Evolutionary conservation across 768 basidiomycete species (phyloP), one percentile per base, ranked within the genome.

Genomic region (Leccinum rimulosum): DNA sequence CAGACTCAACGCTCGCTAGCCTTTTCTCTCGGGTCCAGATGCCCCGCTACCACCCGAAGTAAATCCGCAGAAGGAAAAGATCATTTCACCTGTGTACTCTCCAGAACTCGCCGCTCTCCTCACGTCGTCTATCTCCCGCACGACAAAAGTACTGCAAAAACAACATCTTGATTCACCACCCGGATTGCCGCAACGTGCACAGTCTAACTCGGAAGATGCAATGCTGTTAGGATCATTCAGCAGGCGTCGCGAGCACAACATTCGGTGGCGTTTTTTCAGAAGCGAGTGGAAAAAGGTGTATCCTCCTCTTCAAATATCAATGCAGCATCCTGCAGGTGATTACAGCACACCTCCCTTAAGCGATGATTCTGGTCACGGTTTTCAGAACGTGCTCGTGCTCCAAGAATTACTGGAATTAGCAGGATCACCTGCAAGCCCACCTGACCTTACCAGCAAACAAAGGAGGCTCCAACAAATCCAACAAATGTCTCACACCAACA

Each of bases 221-320:
- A 69, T 69, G 30, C 64, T 87, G 4, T 73, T 89, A 35, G 90
- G 89, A 3, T 82, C 79, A 10, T 75, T 91, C 47, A 89, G 88
- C 76, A 88, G 83, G 67, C 83, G 91, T 36, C 82, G 90, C 48
- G 83, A 91, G 69, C 78, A 84, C 52, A 93, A 94, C 71, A 78
- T 85, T 50, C 84, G 84, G 22, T 83, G 87, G 84, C 82, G 84
- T 22, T 89, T 79, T 66, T 91, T 85, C 71, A 73, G 69, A 15
- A 64, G 61, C 10, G 82, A 89, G 67, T 76, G 76, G 62, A 80
- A 76, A 64, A 87, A 84, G 63, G 72, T 86, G 25, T 66, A 73
- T 3, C 84, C 86, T 27, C 89, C 91, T 7, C 69, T 91, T n/a
- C 76, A 85, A 61, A 66, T 83, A 15, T 69, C 70, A n/a, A 63